Conservation (phyloP, 1,284 basidiomycete species). For the Phylloboletellus chloephorus region DNA sequence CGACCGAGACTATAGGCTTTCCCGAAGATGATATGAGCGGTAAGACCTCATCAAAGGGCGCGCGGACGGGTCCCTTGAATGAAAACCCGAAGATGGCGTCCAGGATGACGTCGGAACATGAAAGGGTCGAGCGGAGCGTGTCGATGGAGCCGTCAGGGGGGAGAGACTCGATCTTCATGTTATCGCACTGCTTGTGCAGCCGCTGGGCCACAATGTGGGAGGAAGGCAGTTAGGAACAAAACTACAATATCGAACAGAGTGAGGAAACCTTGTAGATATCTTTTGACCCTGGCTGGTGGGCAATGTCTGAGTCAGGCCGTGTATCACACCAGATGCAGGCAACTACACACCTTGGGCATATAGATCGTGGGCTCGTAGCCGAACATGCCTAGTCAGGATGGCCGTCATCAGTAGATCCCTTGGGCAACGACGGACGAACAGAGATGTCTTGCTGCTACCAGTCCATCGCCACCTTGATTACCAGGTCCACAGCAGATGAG, state of each 20-base stretch:
- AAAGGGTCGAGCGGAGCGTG: slow-evolving; percentile 51
- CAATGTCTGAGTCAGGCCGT: slow-evolving; percentile 2
- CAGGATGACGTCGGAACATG: slow-evolving; percentile 76
- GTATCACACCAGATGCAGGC: not conserved
- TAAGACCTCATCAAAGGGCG: slow-evolving; percentile 81
- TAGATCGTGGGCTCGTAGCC: slow-evolving; percentile 82
- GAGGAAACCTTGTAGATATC: slow-evolving; percentile 73
- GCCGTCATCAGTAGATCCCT: slow-evolving; percentile 2
- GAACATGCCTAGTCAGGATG: slow-evolving; percentile 64
- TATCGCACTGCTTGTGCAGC: slow-evolving; percentile 81
- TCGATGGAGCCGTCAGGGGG: slow-evolving; percentile 45
- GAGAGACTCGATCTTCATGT: slow-evolving; percentile 75
- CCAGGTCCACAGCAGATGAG: slow-evolving; percentile 96
- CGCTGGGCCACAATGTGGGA: slow-evolving; percentile 40
- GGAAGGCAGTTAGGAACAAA: not conserved
- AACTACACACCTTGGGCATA: slow-evolving; percentile 75
- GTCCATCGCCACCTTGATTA: slow-evolving; percentile 95
- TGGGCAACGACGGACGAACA: slow-evolving; percentile 40
- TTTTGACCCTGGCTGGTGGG: slow-evolving; percentile 70
- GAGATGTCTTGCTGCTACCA: slow-evolving; percentile 94
- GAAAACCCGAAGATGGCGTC: slow-evolving; percentile 99
- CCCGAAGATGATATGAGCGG: slow-evolving; percentile 58
- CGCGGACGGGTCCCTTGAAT: slow-evolving; percentile 82
- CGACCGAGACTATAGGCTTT: slow-evolving; percentile 83
- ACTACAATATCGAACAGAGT: not conserved